Percentiles rank a stretch among this genome's conserved stretches.
phyloP scores from a whole-genome alignment of 228 moss, liverwort and hornwort genomes.

The Sphagnum fallax region DNA sequence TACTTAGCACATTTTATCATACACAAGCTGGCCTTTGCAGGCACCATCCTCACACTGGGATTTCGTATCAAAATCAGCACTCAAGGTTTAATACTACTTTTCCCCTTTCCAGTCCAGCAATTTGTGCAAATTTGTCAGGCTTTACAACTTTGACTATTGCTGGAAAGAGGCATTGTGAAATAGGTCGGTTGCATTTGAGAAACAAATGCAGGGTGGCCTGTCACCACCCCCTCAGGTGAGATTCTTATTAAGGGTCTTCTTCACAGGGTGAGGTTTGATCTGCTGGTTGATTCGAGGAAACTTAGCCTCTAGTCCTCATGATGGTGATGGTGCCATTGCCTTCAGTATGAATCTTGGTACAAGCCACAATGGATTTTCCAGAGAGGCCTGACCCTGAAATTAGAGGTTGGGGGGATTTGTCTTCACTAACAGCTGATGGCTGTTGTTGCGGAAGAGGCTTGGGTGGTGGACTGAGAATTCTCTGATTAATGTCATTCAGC shows the following conservation, averaged over 20 bases:
- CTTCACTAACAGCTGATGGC: constrained; percentile 10
- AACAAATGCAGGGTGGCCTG: too few species aligned
- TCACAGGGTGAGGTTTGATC: background rate
- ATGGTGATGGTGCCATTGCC: constrained; percentile 89
- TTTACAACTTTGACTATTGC: too few species aligned
- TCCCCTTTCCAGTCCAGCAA: too few species aligned
- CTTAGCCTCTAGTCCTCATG: constrained; percentile 74
- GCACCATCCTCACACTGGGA: too few species aligned
- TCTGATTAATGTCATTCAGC: constrained; percentile 75
- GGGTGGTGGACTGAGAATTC: constrained; percentile 64
- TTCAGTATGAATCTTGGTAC: constrained; percentile 84
- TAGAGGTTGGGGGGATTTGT: constrained; percentile 26
- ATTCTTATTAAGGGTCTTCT: constrained; percentile 1
- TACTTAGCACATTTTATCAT: too few species aligned
- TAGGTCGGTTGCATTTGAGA: too few species aligned
- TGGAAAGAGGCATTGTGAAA: too few species aligned
- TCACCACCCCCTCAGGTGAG: too few species aligned
- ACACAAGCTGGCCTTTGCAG: too few species aligned
- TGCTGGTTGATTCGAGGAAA: constrained; percentile 3
- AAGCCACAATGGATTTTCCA: constrained; percentile 79
- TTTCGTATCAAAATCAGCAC: too few species aligned
- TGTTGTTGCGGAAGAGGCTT: constrained; percentile 28
- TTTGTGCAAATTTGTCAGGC: too few species aligned
- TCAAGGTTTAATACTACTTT: too few species aligned
- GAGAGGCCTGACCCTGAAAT: constrained; percentile 53